Conservation (phyloP, 495 filamentous ascomycete species). For the Entonaema liquescens region DNA sequence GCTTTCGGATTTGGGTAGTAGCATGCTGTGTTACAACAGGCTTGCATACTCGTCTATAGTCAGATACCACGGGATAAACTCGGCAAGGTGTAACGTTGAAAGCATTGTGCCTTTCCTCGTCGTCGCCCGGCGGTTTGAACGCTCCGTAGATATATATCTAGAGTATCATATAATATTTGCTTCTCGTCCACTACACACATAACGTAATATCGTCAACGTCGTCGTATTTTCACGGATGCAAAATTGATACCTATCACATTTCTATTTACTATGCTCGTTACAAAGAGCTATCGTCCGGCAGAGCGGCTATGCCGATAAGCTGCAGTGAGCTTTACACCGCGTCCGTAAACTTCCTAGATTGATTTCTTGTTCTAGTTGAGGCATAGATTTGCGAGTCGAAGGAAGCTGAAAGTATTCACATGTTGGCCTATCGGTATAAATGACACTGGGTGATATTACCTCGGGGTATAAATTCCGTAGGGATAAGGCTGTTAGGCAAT, state of each 20-base stretch:
- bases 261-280: not conserved
- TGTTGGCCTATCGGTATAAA: not conserved
- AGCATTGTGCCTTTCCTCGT: not conserved
- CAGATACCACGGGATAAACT: slow-evolving; percentile 15
- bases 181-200: not conserved
- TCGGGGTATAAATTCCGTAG: not conserved
- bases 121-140: not conserved
- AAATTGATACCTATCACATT: not conserved
- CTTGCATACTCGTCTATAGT: not conserved
- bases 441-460: not conserved
- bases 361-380: not conserved
- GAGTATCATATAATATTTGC: not conserved
- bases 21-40: slow-evolving; percentile 6
- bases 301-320: not conserved
- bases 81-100: slow-evolving; percentile 6
- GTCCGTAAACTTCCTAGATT: no score
- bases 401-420: not conserved
- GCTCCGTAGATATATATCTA: not conserved
- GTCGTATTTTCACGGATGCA: not conserved
- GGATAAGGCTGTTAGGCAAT: slow-evolving; percentile 1
- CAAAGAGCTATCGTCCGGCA: not conserved
- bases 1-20: not conserved
- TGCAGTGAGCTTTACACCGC: not conserved
- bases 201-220: no score
- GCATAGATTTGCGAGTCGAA: not conserved